Evolutionary conservation across 2,329 filamentous ascomycete species (phyloP), one percentile per base, ranked within the genome.

Genomic region (Cladophialophora exuberans): DNA sequence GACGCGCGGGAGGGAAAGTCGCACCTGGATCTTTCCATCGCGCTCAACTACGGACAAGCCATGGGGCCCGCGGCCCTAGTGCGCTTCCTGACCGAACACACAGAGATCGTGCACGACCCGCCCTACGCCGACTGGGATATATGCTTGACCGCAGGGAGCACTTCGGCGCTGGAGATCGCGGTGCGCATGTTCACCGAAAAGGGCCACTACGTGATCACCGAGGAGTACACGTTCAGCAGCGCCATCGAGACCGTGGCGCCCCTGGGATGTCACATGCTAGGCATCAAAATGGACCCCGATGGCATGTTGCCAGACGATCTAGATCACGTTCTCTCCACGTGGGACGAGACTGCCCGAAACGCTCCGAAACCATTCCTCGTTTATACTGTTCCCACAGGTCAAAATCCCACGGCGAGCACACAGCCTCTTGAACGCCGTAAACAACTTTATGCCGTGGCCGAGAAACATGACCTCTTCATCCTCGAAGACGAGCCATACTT

Each of bases 401-500:
- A 96, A 74, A 96, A 97, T 70, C 92, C 92, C 0, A 96, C 91
- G 0, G 92, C 92, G 6, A 86, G 90, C 9, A 96, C 91, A 3
- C 89, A 93, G 70, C 80, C 85, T 35, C 70, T 73, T 3, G 77
- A 84, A 67, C 79, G 92, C 53, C 79, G 91, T 49, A 78, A 79
- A 61, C 87, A 84, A 18, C 79, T 96, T 41, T 96, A 96, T 73
- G 78, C 78, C 30, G 81, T 96, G 11, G 88, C 87, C 26, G 86
- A 87, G 69, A 90, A 90, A 74, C 90, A 96, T 71, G 89, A 96
- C 67, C 67, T 96, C 35, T 88, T 83, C 74, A 92, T 97, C 67
- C 76, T 96, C 63, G 92, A 97, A 75, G 92, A 96, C 69, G 92
- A 96, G 70, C 92, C 92, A 1, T 96, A 96, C 75, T 96, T 95